Conservation (phyloP, 2,329 filamentous ascomycete species). For the Penicillium capsulatum region DNA sequence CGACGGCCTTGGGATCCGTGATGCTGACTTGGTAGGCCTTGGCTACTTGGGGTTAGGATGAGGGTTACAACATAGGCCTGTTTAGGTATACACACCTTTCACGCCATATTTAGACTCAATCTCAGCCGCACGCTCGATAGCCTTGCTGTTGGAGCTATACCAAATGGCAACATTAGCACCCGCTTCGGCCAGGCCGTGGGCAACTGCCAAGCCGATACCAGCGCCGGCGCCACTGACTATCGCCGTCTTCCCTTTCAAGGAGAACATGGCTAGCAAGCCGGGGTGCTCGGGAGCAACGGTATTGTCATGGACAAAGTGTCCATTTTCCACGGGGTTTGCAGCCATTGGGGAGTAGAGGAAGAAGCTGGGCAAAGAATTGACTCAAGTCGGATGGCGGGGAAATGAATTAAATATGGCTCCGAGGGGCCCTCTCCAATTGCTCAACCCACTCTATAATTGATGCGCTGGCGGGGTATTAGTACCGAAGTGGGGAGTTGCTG, state of each 20-base stretch:
- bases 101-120: conserved; percentile 65
- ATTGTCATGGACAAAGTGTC: conserved; percentile 54
- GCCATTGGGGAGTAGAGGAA: conserved; percentile 24
- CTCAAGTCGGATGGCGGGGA: background rate
- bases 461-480: conserved; percentile 9
- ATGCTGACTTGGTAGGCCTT: conserved; percentile 50
- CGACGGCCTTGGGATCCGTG: conserved; percentile 40
- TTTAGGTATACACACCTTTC: conserved; percentile 48
- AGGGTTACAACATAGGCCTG: too few species aligned
- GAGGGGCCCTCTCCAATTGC: conserved; percentile 4
- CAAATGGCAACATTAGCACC: conserved; percentile 69
- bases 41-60: too few species aligned
- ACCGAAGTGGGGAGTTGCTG: background rate
- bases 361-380: background rate
- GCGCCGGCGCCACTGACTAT: conserved; percentile 67
- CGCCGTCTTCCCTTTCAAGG: conserved; percentile 64
- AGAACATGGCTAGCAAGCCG: conserved; percentile 62
- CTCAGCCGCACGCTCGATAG: conserved; percentile 57
- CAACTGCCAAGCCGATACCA: conserved; percentile 64
- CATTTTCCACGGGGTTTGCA: conserved; percentile 27
- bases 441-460: conserved; percentile 3
- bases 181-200: conserved; percentile 62
- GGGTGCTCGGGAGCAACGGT: conserved; percentile 45
- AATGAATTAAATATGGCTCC: conserved; percentile 12
- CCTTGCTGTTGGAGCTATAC: conserved; percentile 67